Evolutionary conservation across 306 rosid species (phyloP).

Genomic region (Lathyrus aphaca): DNA sequence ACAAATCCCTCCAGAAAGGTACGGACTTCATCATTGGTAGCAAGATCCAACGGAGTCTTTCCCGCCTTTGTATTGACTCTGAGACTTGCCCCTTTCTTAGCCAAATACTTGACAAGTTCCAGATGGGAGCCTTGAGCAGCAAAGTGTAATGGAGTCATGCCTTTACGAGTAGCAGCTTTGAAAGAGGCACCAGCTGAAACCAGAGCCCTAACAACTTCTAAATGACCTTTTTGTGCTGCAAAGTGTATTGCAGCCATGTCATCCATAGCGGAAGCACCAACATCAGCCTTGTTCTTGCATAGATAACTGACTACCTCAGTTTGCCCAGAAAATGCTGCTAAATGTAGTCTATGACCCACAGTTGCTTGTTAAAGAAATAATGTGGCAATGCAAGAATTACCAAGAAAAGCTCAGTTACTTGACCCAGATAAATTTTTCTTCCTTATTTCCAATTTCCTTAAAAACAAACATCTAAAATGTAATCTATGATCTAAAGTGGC

Average conservation of each 20-base stretch:
- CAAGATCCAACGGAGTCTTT: conserved; percentile 76
- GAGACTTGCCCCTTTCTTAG: conserved; percentile 76
- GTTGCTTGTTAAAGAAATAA: conserved; percentile 65
- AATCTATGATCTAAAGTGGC: conserved; percentile 53
- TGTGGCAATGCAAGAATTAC: conserved; percentile 26
- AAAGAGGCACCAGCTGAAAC: conserved; percentile 66
- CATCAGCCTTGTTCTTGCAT: conserved; percentile 88
- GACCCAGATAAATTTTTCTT: background rate
- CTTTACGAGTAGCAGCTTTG: conserved; percentile 81
- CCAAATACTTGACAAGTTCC: conserved; percentile 84
- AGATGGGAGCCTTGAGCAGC: conserved; percentile 83
- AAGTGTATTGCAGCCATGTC: conserved; percentile 97
- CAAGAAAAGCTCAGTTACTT: conserved; percentile 26
- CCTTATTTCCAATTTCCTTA: background rate
- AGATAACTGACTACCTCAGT: conserved; percentile 68
- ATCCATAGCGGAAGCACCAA: conserved; percentile 92
- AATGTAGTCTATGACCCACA: conserved; percentile 69
- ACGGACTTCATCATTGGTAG: conserved; percentile 66
- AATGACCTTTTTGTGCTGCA: conserved; percentile 92
- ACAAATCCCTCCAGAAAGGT: conserved; percentile 63
- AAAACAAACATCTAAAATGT: conserved; percentile 49
- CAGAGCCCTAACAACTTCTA: conserved; percentile 63
- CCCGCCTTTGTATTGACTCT: conserved; percentile 73
- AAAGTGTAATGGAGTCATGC: conserved; percentile 77
- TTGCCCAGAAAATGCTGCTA: conserved; percentile 95